Percentiles rank a stretch among this genome's conserved stretches.
Evolutionary conservation across 148 eudicot species (phyloP).

Genomic region (Vaccinium macrocarpon): DNA sequence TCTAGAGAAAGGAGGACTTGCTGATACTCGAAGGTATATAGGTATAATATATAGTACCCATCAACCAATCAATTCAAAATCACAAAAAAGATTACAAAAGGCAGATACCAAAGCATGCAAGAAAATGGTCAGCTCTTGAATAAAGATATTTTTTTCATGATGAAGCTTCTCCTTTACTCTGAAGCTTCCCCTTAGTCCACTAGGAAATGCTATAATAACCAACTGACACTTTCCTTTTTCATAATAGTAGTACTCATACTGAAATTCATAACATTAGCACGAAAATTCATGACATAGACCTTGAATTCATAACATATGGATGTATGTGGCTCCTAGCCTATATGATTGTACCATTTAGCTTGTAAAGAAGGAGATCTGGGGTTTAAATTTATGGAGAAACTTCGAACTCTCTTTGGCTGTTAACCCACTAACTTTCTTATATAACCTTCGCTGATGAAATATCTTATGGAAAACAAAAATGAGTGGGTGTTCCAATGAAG

Average conservation of each 20-base stretch:
- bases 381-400: no score
- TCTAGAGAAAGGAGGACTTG: neutral
- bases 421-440: no score
- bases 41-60: neutral
- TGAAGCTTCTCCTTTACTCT: slow-evolving; percentile 30
- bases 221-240: no score
- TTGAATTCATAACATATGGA: neutral
- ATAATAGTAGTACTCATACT: no score
- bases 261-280: neutral
- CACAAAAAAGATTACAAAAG: slow-evolving; percentile 6
- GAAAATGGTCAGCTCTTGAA: neutral
- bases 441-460: no score
- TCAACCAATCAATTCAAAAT: slow-evolving; percentile 11
- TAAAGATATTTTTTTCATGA: slow-evolving; percentile 12
- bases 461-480: no score
- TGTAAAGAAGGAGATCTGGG: no score
- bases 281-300: neutral
- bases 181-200: slow-evolving; percentile 14
- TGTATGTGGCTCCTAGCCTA: neutral
- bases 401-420: no score
- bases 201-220: no score
- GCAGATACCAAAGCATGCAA: slow-evolving; percentile 16
- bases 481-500: no score
- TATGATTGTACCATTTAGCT: no score
- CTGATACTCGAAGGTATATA: neutral